Evolutionary conservation across 441 rosid species (phyloP).

Genomic region (Breynia disticha): DNA sequence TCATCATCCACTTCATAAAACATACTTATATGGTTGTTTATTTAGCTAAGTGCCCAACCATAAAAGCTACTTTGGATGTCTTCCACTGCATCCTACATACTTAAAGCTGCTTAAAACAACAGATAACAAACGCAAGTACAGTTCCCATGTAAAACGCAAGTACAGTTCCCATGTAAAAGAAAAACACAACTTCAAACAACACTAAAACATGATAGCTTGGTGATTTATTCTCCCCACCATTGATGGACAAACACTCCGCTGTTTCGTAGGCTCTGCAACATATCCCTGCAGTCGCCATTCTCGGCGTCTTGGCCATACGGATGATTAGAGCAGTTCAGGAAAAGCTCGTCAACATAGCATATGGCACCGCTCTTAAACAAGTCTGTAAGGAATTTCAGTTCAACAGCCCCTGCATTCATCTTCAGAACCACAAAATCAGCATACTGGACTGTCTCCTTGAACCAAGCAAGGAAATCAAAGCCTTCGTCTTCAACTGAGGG

Average conservation of each 20-base stretch:
- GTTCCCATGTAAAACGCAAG: no score
- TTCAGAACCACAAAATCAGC: slow-evolving; percentile 71
- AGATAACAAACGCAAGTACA: background rate
- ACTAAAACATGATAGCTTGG: background rate
- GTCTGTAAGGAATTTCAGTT: slow-evolving; percentile 39
- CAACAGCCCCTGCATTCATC: slow-evolving; percentile 54
- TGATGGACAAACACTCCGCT: slow-evolving; percentile 74
- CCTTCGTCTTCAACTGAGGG: slow-evolving; percentile 41
- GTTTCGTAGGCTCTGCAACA: slow-evolving; percentile 42
- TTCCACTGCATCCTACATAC: slow-evolving; percentile 5
- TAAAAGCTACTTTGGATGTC: slow-evolving; percentile 21
- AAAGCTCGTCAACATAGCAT: slow-evolving; percentile 63
- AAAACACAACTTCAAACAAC: background rate
- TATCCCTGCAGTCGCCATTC: slow-evolving; percentile 34
- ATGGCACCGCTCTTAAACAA: slow-evolving; percentile 50
- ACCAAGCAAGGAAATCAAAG: slow-evolving; percentile 64
- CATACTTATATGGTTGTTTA: slow-evolving; percentile 26
- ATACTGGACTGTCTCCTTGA: slow-evolving; percentile 42
- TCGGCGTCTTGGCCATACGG: slow-evolving; percentile 16
- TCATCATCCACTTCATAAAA: slow-evolving; percentile 8
- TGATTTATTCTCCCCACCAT: slow-evolving; percentile 58
- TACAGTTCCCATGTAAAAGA: background rate
- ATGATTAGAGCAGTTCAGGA: slow-evolving; percentile 41
- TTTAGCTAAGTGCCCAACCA: slow-evolving; percentile 35
- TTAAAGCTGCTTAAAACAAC: background rate